Evolutionary conservation across 345 rosid genomes (phyloP).

Genomic region (Citrus maxima): DNA sequence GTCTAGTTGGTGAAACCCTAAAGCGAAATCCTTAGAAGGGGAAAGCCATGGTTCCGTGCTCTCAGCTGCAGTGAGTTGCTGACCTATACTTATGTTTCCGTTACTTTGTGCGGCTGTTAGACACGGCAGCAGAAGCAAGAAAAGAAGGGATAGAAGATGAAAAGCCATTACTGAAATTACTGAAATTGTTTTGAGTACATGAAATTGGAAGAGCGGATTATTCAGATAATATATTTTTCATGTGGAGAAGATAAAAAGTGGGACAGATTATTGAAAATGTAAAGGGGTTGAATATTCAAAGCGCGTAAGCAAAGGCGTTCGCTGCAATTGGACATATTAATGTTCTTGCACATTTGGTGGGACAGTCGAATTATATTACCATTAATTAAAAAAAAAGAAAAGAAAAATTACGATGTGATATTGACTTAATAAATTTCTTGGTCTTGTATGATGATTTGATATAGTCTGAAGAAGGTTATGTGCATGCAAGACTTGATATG

Average conservation of each 20-base stretch:
- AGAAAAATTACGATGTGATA: no score
- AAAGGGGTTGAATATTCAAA: neutral
- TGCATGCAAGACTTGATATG: neutral
- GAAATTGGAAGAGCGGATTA: neutral
- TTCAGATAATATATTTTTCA: no score
- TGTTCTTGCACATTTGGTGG: neutral
- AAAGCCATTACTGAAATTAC: neutral
- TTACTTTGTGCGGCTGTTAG: neutral
- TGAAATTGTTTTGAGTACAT: neutral
- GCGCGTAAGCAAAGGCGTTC: neutral
- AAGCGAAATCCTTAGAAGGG: constrained; percentile 28
- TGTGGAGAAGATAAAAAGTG: neutral
- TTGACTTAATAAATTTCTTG: neutral
- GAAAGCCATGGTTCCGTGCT: constrained; percentile 20
- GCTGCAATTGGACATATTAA: neutral
- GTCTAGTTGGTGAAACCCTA: constrained; percentile 27
- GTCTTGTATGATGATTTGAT: neutral
- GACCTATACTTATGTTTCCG: neutral
- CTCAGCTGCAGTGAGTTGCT: constrained; percentile 6
- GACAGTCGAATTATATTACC: neutral
- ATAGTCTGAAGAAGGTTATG: neutral
- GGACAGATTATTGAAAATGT: neutral
- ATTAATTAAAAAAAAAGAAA: neutral
- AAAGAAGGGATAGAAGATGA: neutral
- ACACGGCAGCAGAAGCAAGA: constrained; percentile 4